These are phyloP conservation scores for Polytrichum formosum DNA, from an alignment of 225 moss, liverwort and hornwort species.

Conservation along the genomic window DNA sequence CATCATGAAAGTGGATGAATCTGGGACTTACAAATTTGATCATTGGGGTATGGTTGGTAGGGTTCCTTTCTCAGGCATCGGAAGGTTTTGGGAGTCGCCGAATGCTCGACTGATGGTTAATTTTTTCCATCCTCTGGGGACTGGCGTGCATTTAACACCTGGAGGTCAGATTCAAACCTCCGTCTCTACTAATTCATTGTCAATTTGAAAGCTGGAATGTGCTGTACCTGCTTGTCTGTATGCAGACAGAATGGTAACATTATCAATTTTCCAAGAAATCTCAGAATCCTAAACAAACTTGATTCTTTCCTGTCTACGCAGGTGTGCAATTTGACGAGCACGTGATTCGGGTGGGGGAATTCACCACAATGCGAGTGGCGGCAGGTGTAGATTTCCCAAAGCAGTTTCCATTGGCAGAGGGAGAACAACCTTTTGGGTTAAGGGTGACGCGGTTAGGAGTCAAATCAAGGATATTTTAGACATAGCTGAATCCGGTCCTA, in stretches of 20 bases:
- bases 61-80: slow-evolving; percentile 26
- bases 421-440: slow-evolving; percentile 65
- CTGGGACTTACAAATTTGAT: too few relatives aligned
- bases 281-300: background rate
- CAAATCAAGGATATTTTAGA: slow-evolving; percentile 38
- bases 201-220: too few relatives aligned
- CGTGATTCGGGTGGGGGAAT: slow-evolving; percentile 51
- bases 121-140: slow-evolving; percentile 69
- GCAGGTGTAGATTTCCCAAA: slow-evolving; percentile 69
- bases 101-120: slow-evolving; percentile 70
- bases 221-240: too few relatives aligned
- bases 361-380: slow-evolving; percentile 70
- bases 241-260: too few relatives aligned
- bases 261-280: too few relatives aligned
- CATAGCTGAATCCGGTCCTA: background rate
- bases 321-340: slow-evolving; percentile 86
- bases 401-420: slow-evolving; percentile 63
- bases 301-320: slow-evolving; percentile 12
- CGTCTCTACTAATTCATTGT: background rate
- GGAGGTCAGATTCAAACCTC: slow-evolving; percentile 45
- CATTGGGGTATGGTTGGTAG: slow-evolving; percentile 1
- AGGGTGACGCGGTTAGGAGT: slow-evolving; percentile 61
- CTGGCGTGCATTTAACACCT: slow-evolving; percentile 71
- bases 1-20: too few relatives aligned
- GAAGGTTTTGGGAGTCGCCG: slow-evolving; percentile 52